Base-by-base conservation (phyloP, 2,329 filamentous ascomycete species). In the Huntiella decipiens region DNA sequence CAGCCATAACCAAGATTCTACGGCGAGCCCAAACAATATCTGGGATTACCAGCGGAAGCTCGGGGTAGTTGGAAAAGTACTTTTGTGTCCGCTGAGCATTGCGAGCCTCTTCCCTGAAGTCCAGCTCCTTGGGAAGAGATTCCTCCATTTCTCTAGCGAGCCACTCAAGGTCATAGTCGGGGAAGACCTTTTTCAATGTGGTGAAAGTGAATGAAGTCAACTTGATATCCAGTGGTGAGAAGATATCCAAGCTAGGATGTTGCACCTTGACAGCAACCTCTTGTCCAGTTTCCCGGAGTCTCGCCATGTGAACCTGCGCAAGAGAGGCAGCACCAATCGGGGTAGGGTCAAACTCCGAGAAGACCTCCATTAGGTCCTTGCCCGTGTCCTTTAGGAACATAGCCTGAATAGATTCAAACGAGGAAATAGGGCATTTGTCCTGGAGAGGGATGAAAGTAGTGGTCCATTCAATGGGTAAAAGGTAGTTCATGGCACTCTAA, bases 91-190 rank as follows among this genome's bases (percentile, higher is more conserved):
- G 73, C 39, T 68, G 73, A 7, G 92, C 87, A 60, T 98, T 98
- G 45, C 77, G 63, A 4, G 82, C 91, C 59, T 98, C 91, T 54
- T 77, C 76, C 35, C 74, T 67, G 57, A 98, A 98, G 58, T 98
- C 82, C 44, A 98, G 68, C 61, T 98, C 91, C 58, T 88, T 79
- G 0, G 91, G 91, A 5, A 98, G 65, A 2, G 86, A 95, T 15
- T 77, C 64, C 50, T 95, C 84, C 81, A 98, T 92, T 62, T 98
- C 91, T 5, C 79, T 77, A 1, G 85, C 87, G 7, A 98, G 67
- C 91, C 91, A 98, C 57, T 93, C 87, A 22, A 98, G 70, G 60
- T 98, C 91, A 60, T 98, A 98, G 55, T 96, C 87, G 2, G 92
- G 92, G 57, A 98, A 98, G 67, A 88, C 95, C 49, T 74, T 73